Evolutionary conservation across 2,329 filamentous ascomycete species (phyloP).

Genomic region (Claviceps humidiphila): DNA sequence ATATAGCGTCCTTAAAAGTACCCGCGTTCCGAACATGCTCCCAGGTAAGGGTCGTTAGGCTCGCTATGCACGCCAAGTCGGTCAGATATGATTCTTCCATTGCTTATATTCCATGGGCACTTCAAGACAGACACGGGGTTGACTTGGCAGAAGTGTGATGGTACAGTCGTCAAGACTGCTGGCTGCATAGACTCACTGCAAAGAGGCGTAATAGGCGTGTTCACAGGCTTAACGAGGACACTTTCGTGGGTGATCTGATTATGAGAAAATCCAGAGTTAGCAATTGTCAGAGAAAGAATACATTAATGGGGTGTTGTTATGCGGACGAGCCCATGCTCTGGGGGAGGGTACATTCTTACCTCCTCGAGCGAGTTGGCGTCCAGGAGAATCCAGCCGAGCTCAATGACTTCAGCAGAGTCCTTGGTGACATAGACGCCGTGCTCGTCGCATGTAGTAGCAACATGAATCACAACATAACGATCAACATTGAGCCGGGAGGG

Average conservation of each 20-base stretch:
- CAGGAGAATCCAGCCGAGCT: conserved; percentile 94
- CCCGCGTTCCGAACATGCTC: conserved; percentile 97
- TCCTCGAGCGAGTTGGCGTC: conserved; percentile 87
- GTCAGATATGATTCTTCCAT: neutral
- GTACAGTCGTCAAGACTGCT: neutral
- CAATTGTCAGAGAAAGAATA: conserved; percentile 6
- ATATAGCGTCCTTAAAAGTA: conserved; percentile 92
- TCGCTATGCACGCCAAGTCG: conserved; percentile 45
- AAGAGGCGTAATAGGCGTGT: conserved; percentile 94
- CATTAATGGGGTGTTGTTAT: neutral
- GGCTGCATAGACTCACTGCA: conserved; percentile 65
- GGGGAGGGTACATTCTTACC: conserved; percentile 40
- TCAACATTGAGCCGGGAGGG: conserved; percentile 61
- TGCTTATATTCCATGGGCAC: neutral
- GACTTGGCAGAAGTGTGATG: neutral
- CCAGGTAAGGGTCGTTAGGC: conserved; percentile 95
- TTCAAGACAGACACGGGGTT: neutral
- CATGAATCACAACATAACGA: conserved; percentile 95
- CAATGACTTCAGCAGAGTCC: conserved; percentile 97
- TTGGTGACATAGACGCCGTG: conserved; percentile 99
- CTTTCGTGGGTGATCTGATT: conserved; percentile 80
- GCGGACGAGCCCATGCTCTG: neutral
- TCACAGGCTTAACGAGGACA: conserved; percentile 94
- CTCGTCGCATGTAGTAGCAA: conserved; percentile 97
- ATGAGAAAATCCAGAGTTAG: conserved; percentile 4